A percentile compares a stretch with the other conserved stretches of the same genome.
phyloP scores from a whole-genome alignment of 805 yeast genomes.

The Candida koratica region DNA sequence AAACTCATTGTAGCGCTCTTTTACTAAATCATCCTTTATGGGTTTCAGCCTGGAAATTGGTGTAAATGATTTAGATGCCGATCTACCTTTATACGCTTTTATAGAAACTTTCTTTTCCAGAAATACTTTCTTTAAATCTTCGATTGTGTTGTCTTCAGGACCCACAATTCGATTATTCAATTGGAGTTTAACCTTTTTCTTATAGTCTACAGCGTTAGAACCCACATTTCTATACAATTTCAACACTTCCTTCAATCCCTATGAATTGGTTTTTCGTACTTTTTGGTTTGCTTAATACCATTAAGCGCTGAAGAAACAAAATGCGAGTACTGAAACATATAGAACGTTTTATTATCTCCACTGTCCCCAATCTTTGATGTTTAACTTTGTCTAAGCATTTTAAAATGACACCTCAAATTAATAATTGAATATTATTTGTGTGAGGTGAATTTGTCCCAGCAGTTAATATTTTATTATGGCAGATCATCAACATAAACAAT shows the following conservation, averaged over 20 bases:
- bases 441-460: no score
- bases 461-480: no score
- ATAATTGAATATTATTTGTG: no score
- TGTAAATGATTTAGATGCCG: not conserved
- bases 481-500: no score
- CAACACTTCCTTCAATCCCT: not conserved
- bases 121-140: slow-evolving; percentile 17
- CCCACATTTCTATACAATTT: no score
- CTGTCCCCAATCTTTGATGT: no score
- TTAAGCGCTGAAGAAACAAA: not conserved
- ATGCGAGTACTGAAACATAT: not conserved
- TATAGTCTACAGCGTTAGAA: slow-evolving; percentile 1
- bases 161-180: slow-evolving; percentile 9
- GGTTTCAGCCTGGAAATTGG: not conserved
- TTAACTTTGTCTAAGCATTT: no score
- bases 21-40: not conserved
- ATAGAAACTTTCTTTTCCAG: slow-evolving; percentile 5
- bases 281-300: slow-evolving; percentile 5
- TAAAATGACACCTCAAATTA: no score
- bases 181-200: slow-evolving; percentile 11
- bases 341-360: no score
- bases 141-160: slow-evolving; percentile 14
- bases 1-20: not conserved
- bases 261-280: not conserved
- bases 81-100: not conserved